Evolutionary conservation across 2,329 filamentous ascomycete species (phyloP).

Genomic region (Pestalotiopsis sp.): DNA sequence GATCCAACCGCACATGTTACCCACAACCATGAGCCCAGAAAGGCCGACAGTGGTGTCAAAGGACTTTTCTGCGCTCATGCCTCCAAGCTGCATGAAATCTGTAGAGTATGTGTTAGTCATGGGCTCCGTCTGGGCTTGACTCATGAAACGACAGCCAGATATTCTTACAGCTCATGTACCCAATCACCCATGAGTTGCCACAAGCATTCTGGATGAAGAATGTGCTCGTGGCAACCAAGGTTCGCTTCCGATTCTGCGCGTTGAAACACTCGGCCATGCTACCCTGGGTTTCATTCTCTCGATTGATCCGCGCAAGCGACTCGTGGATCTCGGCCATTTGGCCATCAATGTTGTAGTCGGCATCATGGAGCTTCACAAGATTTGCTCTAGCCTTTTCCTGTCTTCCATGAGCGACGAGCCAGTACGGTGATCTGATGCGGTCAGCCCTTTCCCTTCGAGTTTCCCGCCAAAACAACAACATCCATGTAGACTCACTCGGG

Average conservation of each 20-base stretch:
- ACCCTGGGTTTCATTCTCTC: conserved; percentile 25
- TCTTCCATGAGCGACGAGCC: conserved; percentile 29
- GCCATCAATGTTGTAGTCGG: conserved; percentile 31
- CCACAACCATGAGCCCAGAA: conserved; percentile 30
- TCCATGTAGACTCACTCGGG: neutral
- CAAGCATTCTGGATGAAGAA: conserved; percentile 32
- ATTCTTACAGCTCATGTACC: conserved; percentile 21
- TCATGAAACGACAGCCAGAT: neutral
- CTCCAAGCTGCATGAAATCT: conserved; percentile 32
- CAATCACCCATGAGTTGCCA: conserved; percentile 34
- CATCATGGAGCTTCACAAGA: conserved; percentile 28
- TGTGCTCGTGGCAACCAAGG: conserved; percentile 29
- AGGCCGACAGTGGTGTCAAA: conserved; percentile 30
- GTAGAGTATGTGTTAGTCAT: neutral
- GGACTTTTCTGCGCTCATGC: conserved; percentile 22
- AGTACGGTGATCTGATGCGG: conserved; percentile 26
- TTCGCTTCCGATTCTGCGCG: conserved; percentile 20
- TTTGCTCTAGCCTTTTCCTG: conserved; percentile 30
- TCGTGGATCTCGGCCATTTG: conserved; percentile 33
- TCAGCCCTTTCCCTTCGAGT: conserved; percentile 23
- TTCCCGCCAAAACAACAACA: neutral
- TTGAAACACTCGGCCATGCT: conserved; percentile 23
- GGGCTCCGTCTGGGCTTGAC: neutral
- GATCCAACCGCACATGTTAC: conserved; percentile 34
- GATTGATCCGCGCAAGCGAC: conserved; percentile 23